Percentiles rank a stretch among this genome's conserved stretches.
These are phyloP conservation scores for Flaveria trinervia DNA, from an alignment of 129 eudicot species.

Conservation along the genomic window DNA sequence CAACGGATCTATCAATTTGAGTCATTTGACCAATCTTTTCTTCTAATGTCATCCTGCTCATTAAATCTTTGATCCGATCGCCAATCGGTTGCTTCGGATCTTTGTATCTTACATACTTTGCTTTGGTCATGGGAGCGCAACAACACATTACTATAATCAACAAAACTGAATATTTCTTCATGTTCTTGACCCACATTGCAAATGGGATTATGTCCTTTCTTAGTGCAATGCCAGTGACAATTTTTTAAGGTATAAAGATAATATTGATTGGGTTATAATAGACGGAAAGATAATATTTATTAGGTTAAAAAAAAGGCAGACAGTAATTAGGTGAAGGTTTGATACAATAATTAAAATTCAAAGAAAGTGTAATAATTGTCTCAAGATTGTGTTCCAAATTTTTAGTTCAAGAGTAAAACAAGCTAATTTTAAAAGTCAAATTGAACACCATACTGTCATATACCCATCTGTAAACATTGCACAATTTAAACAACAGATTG, in stretches of 20 bases:
- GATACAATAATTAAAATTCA: background rate
- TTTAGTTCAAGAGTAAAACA: background rate
- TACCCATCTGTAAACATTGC: too few relatives aligned
- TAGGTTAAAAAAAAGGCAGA: background rate
- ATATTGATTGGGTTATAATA: background rate
- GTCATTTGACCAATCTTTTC: slow-evolving; percentile 88
- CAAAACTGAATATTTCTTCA: slow-evolving; percentile 27
- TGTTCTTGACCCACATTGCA: slow-evolving; percentile 32
- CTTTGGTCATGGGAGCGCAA: slow-evolving; percentile 43
- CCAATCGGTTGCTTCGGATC: slow-evolving; percentile 65
- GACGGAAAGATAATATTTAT: background rate
- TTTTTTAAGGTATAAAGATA: slow-evolving; percentile 16
- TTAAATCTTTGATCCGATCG: slow-evolving; percentile 53
- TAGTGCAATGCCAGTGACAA: background rate
- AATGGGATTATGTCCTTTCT: slow-evolving; percentile 27
- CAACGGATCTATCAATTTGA: slow-evolving; percentile 62
- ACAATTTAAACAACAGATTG: too few relatives aligned
- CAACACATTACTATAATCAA: slow-evolving; percentile 41
- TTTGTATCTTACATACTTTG: slow-evolving; percentile 55
- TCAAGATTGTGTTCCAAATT: slow-evolving; percentile 25
- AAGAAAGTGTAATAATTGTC: slow-evolving; percentile 5
- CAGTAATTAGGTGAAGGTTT: slow-evolving; percentile 24
- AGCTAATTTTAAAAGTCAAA: too few relatives aligned
- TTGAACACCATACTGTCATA: too few relatives aligned
- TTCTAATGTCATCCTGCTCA: slow-evolving; percentile 61